Conservation (phyloP, 768 basidiomycete species). For the Myochromella boudieri region DNA sequence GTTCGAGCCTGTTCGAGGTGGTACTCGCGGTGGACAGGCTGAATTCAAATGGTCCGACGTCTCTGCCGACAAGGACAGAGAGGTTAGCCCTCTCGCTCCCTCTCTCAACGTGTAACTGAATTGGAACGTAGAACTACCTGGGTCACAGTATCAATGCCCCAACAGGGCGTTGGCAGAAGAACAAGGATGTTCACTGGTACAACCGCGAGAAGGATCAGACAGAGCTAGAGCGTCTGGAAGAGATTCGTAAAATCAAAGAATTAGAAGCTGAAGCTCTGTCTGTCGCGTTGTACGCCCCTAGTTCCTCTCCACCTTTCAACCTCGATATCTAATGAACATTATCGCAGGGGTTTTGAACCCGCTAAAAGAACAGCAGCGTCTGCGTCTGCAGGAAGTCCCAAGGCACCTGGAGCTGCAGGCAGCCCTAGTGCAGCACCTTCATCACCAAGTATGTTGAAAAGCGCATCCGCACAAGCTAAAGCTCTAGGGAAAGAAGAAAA, state of each 20-base stretch:
- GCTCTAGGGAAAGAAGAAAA: conserved; percentile 49
- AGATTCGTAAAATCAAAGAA: conserved; percentile 82
- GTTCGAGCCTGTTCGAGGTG: conserved; percentile 86
- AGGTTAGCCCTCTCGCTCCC: conserved; percentile 46
- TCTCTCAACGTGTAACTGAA: not conserved
- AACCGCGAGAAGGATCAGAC: conserved; percentile 52
- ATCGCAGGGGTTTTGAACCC: conserved; percentile 68
- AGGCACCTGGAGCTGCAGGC: conserved; percentile 14
- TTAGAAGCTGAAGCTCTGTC: conserved; percentile 87
- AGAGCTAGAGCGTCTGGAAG: conserved; percentile 58
- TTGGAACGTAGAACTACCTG: conserved; percentile 76
- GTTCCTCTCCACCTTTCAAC: conserved; percentile 3
- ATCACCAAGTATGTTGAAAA: conserved; percentile 11
- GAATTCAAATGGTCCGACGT: conserved; percentile 93
- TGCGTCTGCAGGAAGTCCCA: not conserved
- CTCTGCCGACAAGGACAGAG: conserved; percentile 90
- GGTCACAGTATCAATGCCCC: conserved; percentile 95
- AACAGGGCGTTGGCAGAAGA: conserved; percentile 95
- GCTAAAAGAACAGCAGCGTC: conserved; percentile 35
- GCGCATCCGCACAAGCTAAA: conserved; percentile 9
- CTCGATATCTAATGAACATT: not conserved
- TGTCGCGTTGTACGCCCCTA: conserved; percentile 61
- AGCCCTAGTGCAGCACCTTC: conserved; percentile 17
- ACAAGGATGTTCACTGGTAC: conserved; percentile 97
- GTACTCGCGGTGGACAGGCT: conserved; percentile 89